Percentiles rank a stretch among this genome's conserved stretches.
phyloP scores from a whole-genome alignment of 805 yeast genomes.

The Hanseniaspora pseudoguilliermondii region DNA sequence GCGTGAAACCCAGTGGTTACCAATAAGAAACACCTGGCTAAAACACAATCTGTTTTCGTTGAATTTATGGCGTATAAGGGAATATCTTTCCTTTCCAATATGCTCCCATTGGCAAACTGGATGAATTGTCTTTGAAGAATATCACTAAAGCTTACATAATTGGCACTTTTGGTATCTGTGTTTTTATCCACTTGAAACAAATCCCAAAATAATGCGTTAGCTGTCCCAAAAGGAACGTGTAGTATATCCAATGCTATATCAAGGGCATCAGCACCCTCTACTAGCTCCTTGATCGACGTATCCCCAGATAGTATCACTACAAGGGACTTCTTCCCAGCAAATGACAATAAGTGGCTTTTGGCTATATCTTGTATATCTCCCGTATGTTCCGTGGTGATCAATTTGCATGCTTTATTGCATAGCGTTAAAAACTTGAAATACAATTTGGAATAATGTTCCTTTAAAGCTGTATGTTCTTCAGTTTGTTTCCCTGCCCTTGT shows the following conservation, averaged over 20 bases:
- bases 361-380: not conserved
- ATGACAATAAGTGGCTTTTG: not conserved
- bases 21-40: not conserved
- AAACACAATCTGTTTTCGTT: not conserved
- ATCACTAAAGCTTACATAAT: not conserved
- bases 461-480: not conserved
- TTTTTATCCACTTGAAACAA: not conserved
- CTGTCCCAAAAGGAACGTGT: conserved; percentile 8
- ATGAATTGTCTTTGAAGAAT: not conserved
- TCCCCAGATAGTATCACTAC: conserved; percentile 9
- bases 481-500: conserved; percentile 4
- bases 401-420: too few relatives aligned
- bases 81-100: not conserved
- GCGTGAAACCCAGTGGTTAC: conserved; percentile 11
- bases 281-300: conserved; percentile 2
- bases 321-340: not conserved
- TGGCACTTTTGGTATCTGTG: not conserved
- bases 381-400: not conserved
- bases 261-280: not conserved
- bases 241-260: not conserved
- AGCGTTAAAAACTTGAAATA: not conserved
- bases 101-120: not conserved
- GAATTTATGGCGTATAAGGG: not conserved
- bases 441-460: not conserved
- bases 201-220: conserved; percentile 9